These are phyloP conservation scores for Trichosporon ovoides DNA, from an alignment of 1,284 basidiomycete species.

Conservation along the genomic window DNA sequence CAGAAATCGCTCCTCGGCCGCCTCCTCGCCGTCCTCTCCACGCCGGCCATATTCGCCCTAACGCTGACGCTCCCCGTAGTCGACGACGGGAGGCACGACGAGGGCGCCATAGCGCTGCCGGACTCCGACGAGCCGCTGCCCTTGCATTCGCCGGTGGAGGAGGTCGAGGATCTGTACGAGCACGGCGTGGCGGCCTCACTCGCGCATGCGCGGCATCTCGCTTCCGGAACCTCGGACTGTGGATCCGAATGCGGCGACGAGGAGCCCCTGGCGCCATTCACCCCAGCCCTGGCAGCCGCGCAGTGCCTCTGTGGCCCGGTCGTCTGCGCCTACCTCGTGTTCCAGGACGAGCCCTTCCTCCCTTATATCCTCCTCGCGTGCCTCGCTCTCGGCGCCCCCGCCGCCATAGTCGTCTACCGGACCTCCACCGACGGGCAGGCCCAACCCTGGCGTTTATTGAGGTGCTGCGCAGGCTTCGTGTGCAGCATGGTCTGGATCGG, in stretches of 20 bases:
- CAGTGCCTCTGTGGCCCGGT: conserved; percentile 75
- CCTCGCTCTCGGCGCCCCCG: conserved; percentile 51
- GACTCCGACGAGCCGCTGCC: conserved; percentile 32
- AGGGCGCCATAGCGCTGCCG: conserved; percentile 36
- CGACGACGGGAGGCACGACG: conserved; percentile 47
- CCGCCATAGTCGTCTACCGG: conserved; percentile 57
- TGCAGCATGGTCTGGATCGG: conserved; percentile 92
- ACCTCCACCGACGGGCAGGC: conserved; percentile 61
- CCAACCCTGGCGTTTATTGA: conserved; percentile 60
- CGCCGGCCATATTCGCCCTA: conserved; percentile 76
- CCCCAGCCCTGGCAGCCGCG: conserved; percentile 71
- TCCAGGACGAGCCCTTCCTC: conserved; percentile 57
- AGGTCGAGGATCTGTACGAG: conserved; percentile 42
- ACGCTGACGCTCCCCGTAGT: conserved; percentile 90
- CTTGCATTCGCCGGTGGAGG: conserved; percentile 28
- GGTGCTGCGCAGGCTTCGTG: conserved; percentile 82
- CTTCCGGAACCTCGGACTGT: no score
- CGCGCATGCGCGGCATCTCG: neutral
- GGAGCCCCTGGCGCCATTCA: conserved; percentile 54
- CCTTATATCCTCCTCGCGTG: conserved; percentile 52
- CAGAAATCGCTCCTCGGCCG: conserved; percentile 68
- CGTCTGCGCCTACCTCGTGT: conserved; percentile 65
- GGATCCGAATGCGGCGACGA: neutral
- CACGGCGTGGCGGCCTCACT: conserved; percentile 20
- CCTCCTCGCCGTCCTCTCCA: conserved; percentile 70